Evolutionary conservation across 1,284 basidiomycete species (phyloP).

Genomic region (Grifola frondosa): DNA sequence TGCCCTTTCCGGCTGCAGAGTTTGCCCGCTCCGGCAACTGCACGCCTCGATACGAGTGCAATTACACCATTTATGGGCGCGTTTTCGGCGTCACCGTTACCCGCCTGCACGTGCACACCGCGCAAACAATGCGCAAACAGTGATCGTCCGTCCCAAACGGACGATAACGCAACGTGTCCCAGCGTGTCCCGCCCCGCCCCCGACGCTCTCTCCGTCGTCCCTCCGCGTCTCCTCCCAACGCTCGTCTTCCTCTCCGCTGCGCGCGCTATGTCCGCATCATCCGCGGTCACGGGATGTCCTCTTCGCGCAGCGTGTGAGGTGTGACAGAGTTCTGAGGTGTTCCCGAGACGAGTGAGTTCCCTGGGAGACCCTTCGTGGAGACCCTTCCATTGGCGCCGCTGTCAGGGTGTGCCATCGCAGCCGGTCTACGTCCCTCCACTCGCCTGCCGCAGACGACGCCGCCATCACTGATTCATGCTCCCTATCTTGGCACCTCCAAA

Average conservation of each 20-base stretch:
- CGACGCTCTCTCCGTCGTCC: neutral
- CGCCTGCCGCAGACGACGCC: neutral
- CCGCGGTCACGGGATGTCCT: neutral
- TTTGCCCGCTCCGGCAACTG: no score
- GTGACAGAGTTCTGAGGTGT: constrained; percentile 3
- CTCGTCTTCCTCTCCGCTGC: constrained; percentile 1
- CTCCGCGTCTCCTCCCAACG: constrained; percentile 1
- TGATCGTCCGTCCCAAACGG: no score
- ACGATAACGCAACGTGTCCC: constrained; percentile 18
- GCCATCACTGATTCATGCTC: no score
- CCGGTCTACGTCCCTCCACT: neutral
- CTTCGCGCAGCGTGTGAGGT: neutral
- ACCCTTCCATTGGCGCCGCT: no score
- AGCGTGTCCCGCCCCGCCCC: neutral
- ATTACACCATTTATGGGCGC: constrained; percentile 22
- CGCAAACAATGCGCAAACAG: no score
- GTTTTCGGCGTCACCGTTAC: constrained; percentile 10
- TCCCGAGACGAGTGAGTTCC: no score
- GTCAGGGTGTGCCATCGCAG: no score
- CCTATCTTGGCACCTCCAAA: no score
- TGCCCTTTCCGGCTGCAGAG: no score
- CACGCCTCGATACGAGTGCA: no score
- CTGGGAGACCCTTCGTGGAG: no score
- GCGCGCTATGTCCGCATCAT: neutral
- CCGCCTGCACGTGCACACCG: constrained; percentile 24